Evolutionary conservation across 2,329 filamentous ascomycete genomes (phyloP).

Genomic region (Metarhizium robertsii): DNA sequence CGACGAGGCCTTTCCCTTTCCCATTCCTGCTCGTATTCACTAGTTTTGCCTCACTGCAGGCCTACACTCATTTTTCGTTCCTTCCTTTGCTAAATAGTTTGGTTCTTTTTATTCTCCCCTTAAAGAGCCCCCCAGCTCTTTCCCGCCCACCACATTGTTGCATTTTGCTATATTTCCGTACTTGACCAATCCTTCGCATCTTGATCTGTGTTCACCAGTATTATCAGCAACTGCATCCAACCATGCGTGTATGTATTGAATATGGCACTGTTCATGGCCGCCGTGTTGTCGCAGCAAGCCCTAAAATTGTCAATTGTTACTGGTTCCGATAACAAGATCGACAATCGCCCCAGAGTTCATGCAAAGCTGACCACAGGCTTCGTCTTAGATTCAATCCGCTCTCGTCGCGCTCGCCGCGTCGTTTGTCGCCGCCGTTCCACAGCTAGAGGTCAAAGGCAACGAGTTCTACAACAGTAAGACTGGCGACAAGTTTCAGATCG

Average conservation of each 20-base stretch:
- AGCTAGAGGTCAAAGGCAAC: slow-evolving; percentile 46
- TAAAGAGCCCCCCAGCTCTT: not conserved
- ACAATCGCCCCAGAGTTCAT: not conserved
- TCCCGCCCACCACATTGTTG: not conserved
- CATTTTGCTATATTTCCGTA: not conserved
- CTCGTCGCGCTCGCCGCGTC: slow-evolving; percentile 45
- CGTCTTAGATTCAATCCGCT: slow-evolving; percentile 27
- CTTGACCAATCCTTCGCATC: not conserved
- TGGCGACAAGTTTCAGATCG: slow-evolving; percentile 54
- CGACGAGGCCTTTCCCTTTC: not conserved
- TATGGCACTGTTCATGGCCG: not conserved
- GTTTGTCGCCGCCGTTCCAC: slow-evolving; percentile 44
- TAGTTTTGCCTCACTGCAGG: slow-evolving; percentile 2
- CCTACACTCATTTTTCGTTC: not conserved
- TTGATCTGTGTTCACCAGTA: slow-evolving; percentile 1
- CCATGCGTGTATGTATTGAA: slow-evolving; percentile 12
- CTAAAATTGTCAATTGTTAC: not conserved
- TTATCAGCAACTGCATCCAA: not conserved
- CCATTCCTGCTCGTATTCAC: not conserved
- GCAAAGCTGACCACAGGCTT: slow-evolving; percentile 5
- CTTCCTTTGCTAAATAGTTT: too few species aligned
- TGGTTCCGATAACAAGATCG: not conserved
- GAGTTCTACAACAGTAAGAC: slow-evolving; percentile 51
- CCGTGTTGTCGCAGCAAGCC: not conserved
- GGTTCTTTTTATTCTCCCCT: too few species aligned